Conservation (phyloP, 805 yeast genomes). For the Metschnikowia shivogae region DNA sequence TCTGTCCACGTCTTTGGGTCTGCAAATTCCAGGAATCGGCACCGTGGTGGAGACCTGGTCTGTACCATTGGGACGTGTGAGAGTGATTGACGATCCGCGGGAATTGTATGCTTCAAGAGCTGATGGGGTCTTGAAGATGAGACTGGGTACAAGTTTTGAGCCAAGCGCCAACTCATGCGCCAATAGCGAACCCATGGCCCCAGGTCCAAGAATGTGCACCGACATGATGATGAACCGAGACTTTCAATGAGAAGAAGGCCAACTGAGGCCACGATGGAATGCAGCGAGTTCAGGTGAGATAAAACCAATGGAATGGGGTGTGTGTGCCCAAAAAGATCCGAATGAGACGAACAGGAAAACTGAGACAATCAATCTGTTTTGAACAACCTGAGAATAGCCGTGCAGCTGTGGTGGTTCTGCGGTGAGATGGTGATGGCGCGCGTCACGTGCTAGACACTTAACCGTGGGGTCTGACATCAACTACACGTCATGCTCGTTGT, state of each 20-base stretch:
- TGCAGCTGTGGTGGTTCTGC: too few species aligned
- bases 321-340: too few species aligned
- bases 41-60: slow-evolving; percentile 15
- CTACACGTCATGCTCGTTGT: slow-evolving; percentile 65
- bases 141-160: slow-evolving; percentile 36
- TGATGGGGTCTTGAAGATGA: slow-evolving; percentile 35
- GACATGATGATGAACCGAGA: slow-evolving; percentile 7
- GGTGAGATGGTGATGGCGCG: not conserved
- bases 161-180: slow-evolving; percentile 42
- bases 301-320: not conserved
- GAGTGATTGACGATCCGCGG: slow-evolving; percentile 36
- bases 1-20: slow-evolving; percentile 15
- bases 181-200: slow-evolving; percentile 48
- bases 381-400: too few species aligned
- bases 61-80: slow-evolving; percentile 20
- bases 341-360: too few species aligned
- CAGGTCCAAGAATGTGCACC: slow-evolving; percentile 44
- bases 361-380: too few species aligned
- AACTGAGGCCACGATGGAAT: too few species aligned
- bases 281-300: not conserved
- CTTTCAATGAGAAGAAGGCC: too few species aligned
- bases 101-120: slow-evolving; percentile 39
- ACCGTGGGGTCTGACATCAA: not conserved
- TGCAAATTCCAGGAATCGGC: slow-evolving; percentile 22
- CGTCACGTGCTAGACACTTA: not conserved